Base-by-base conservation (phyloP, 2,329 filamentous ascomycete genomes). In the Beauveria australis region DNA sequence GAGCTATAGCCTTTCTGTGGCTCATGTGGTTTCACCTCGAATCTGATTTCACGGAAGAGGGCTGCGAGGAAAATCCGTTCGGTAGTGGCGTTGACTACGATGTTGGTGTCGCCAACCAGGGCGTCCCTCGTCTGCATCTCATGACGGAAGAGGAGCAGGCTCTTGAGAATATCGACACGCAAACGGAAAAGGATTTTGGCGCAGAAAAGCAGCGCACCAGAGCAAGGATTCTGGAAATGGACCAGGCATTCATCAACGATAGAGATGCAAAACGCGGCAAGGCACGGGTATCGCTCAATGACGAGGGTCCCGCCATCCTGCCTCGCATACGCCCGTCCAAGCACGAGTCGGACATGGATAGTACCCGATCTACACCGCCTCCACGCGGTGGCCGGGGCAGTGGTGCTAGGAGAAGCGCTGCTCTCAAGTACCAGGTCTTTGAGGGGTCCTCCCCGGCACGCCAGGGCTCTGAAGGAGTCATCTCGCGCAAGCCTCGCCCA, bases 21-120 rank as follows among this genome's bases (percentile, higher is more conserved):
- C 79, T 99, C 64, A 95, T 99, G 86, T 99, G 94, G 94, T 97
- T 94, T 79, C 97, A 99, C 70, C 82, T 99, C 19, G 94, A 99
- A 72, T 96, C 92, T 30, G 91, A 97, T 71, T 97, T 97, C 67
- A 90, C 90, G 0, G 86, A 89, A 67, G 90, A 96, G 68, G 91
- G 90, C 60, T 93, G 91, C 49, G 82, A 91, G 53, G 88, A 90
- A 67, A 99, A 99, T 69, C 94, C 94, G 0, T 99, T 97, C 68
- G 94, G 94, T 0, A 72, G 79, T 12, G 86, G 85, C 14, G 83
- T 88, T 2, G 85, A 87, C 68, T 88, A 88, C 64, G 81, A 79
- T 9, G 75, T 83, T 1, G 81, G 84, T 63, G 82, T 88, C 1
- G 83, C 84, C 47, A 88, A 88, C 63, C 85, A 88, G 69, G 85